Percentiles rank a stretch among this genome's conserved stretches.
Conservation (phyloP, 352 stramenopile genomes). For the Achlya hypogyna region DNA sequence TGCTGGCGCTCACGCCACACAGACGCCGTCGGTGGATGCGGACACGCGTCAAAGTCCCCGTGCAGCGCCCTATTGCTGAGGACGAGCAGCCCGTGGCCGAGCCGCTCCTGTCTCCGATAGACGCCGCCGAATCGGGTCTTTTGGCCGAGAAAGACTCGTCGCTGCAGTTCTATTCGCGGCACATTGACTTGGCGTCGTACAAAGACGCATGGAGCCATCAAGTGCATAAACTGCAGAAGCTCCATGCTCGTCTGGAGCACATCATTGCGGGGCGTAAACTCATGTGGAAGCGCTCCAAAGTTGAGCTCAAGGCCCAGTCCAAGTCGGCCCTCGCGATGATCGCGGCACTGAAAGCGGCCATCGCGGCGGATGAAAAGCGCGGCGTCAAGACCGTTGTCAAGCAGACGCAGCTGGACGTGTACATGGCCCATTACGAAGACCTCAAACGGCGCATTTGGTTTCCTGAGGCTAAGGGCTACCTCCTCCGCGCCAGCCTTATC, state of each 20-base stretch:
- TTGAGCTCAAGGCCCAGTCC: background rate
- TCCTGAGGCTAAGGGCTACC: slow-evolving; percentile 60
- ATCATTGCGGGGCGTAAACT: background rate
- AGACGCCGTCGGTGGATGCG: slow-evolving; percentile 51
- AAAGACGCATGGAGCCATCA: background rate
- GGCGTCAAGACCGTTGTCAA: background rate
- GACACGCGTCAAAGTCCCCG: slow-evolving; percentile 28
- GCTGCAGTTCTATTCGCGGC: background rate
- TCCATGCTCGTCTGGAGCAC: slow-evolving; percentile 2
- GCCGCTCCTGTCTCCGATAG: too few relatives aligned
- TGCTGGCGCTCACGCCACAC: too few relatives aligned
- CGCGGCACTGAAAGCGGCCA: background rate
- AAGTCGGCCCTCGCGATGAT: background rate
- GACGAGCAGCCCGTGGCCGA: background rate
- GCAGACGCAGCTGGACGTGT: background rate
- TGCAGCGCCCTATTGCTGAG: background rate
- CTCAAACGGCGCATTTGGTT: slow-evolving; percentile 63
- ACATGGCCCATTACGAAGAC: slow-evolving; percentile 49
- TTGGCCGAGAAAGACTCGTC: background rate
- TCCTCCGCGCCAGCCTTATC: slow-evolving; percentile 63
- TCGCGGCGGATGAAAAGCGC: background rate
- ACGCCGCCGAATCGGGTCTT: too few relatives aligned
- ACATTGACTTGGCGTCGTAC: background rate
- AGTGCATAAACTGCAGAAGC: background rate
- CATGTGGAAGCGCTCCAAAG: slow-evolving; percentile 1